phyloP scores from a whole-genome alignment of 2,329 filamentous ascomycete genomes.

The Penicillium sp. region DNA sequence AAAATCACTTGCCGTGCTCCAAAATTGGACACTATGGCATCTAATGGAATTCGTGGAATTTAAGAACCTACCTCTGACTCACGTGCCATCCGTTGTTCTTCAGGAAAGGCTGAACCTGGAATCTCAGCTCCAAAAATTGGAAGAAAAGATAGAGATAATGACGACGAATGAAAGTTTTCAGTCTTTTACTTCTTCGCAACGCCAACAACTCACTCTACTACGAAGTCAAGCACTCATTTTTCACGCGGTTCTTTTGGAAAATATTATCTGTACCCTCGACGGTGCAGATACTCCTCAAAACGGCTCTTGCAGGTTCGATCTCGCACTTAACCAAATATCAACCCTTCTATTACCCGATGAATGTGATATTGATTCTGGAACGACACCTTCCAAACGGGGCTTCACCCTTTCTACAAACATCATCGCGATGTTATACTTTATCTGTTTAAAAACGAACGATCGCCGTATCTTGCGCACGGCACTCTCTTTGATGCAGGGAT shows the following conservation, averaged over 20 bases:
- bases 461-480: slow-evolving; percentile 8
- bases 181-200: not conserved
- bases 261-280: not conserved
- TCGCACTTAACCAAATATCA: not conserved
- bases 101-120: slow-evolving; percentile 11
- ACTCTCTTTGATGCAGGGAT: slow-evolving; percentile 17
- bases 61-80: slow-evolving; percentile 4
- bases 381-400: not conserved
- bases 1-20: slow-evolving; percentile 16
- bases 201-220: slow-evolving; percentile 6
- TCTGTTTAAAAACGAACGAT: slow-evolving; percentile 23
- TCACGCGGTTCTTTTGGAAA: slow-evolving; percentile 12
- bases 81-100: slow-evolving; percentile 6
- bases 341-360: not conserved
- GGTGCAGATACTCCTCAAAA: not conserved
- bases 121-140: slow-evolving; percentile 1
- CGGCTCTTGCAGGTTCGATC: not conserved
- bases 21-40: slow-evolving; percentile 25
- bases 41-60: slow-evolving; percentile 10
- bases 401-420: slow-evolving; percentile 27
- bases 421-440: slow-evolving; percentile 23
- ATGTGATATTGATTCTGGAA: not conserved
- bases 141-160: not conserved
- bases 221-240: slow-evolving; percentile 16
- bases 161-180: not conserved